Evolutionary conservation across 2,329 filamentous ascomycete species (phyloP), one percentile per base, ranked within the genome.

Genomic region (Curvularia sp.): DNA sequence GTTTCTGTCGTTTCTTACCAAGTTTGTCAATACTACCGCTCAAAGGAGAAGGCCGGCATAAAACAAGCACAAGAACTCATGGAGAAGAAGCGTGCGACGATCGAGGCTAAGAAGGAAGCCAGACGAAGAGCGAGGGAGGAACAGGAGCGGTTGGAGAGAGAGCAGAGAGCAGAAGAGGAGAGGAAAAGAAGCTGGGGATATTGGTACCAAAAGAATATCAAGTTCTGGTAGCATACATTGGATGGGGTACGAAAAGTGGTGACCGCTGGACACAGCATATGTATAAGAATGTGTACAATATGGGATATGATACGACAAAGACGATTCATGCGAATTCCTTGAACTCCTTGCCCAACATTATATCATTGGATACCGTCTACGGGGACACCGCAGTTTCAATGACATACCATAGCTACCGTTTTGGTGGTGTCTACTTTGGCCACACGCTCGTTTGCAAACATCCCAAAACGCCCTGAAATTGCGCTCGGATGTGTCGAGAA

Each of bases 41-140:
- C 86, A 48, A 84, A 89, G 60, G 94, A 98, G 78, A 86, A 89
- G 68, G 86, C 88, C 61, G 90, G 92, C 62, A 94, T 99, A 88
- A 90, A 90, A 75, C 84, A 92, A 64, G 91, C 91, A 4, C 89
- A 96, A 55, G 92, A 96, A 73, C 86, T 95, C 58, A 89, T 94
- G 76, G 88, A 90, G 71, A 83, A 86, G 68, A 88, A 93, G 76
- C 88, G 91, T 71, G 82, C 70, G 20, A 73, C 74, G 44, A 76
- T 81, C 39, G 80, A 80, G 63, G 75, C 76, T n/a, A 77, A 78
- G 58, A 79, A 78, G 63, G 79, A 81, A 58, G 78, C 80, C 51
- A 71, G 80, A 58, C 63, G 80, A 58, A 72, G 72, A 63, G 76
- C 75, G 24, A 79, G 79, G 60, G 80, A 82, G 56, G 75, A 80